Conservation (phyloP, 352 stramenopile genomes). For the Phytophthora citricola region DNA sequence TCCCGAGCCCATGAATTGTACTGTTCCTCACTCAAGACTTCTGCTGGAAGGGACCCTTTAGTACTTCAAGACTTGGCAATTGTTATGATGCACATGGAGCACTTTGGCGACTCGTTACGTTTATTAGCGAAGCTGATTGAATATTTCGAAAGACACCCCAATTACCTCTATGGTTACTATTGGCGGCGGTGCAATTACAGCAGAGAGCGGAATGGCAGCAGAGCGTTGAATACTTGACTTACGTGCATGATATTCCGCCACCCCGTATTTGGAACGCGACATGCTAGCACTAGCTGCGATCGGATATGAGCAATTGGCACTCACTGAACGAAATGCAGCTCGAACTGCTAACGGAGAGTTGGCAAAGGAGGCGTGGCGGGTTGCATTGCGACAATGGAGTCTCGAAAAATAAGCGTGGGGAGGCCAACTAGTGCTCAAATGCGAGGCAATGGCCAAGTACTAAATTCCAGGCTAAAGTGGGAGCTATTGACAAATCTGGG, state of each 20-base stretch:
- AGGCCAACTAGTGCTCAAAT: constrained; percentile 2
- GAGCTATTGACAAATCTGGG: constrained; percentile 61
- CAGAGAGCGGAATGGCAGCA: constrained; percentile 60
- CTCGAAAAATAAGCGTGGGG: constrained; percentile 29
- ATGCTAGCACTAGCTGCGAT: constrained; percentile 68
- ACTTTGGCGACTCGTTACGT: constrained; percentile 55
- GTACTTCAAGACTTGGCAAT: constrained; percentile 68
- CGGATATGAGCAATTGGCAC: constrained; percentile 42
- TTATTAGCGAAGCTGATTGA: constrained; percentile 70
- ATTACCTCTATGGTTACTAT: constrained; percentile 64
- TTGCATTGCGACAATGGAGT: constrained; percentile 60
- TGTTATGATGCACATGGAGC: constrained; percentile 68
- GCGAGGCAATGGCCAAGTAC: constrained; percentile 5
- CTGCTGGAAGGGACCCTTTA: constrained; percentile 39
- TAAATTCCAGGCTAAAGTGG: constrained; percentile 43
- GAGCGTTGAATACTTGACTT: constrained; percentile 67
- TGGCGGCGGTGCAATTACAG: constrained; percentile 66
- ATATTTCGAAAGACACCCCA: constrained; percentile 49
- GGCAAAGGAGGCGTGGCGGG: constrained; percentile 63
- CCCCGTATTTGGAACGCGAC: constrained; percentile 65
- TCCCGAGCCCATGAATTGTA: constrained; percentile 57
- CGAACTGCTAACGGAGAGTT: constrained; percentile 5
- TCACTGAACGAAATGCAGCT: constrained; percentile 1
- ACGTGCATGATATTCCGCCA: constrained; percentile 60
- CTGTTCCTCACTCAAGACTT: constrained; percentile 33